A percentile compares a stretch with the other conserved stretches of the same genome.
These are phyloP conservation scores for Kurtzmaniella fragi DNA, from an alignment of 805 yeast species.

Conservation along the genomic window DNA sequence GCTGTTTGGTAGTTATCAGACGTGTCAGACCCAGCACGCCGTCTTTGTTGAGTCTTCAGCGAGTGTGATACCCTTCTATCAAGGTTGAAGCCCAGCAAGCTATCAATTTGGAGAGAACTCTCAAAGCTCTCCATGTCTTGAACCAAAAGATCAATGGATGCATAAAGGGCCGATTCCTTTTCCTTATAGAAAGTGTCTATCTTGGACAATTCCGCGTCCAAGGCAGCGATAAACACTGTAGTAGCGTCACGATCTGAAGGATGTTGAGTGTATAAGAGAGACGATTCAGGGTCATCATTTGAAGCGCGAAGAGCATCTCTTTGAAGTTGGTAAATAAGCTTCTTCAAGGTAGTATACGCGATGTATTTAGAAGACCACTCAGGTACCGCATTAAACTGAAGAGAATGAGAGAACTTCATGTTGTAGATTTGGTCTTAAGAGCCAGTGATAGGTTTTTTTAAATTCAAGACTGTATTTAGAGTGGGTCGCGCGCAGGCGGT, in stretches of 20 bases:
- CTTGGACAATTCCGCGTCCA: constrained; percentile 72
- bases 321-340: constrained; percentile 77
- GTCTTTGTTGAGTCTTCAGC: not conserved
- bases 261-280: constrained; percentile 20
- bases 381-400: constrained; percentile 96
- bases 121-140: constrained; percentile 65
- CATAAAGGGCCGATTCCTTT: constrained; percentile 57
- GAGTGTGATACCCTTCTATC: constrained; percentile 9
- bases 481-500: no score
- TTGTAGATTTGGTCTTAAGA: not conserved
- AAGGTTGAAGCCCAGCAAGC: constrained; percentile 10
- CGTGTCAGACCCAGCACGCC: constrained; percentile 12
- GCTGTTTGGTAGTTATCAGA: constrained; percentile 13
- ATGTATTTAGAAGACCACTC: constrained; percentile 95
- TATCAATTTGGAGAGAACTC: constrained; percentile 18
- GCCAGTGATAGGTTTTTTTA: no score
- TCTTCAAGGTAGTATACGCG: constrained; percentile 83
- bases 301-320: constrained; percentile 43
- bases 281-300: constrained; percentile 22
- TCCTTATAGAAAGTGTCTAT: constrained; percentile 68
- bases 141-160: constrained; percentile 50
- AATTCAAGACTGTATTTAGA: no score
- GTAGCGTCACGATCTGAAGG: constrained; percentile 41
- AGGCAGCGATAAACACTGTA: constrained; percentile 59
- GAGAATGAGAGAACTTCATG: constrained; percentile 93